These are phyloP conservation scores for Exutisphaerella laricina DNA, from an alignment of 2,329 filamentous ascomycete species.

Conservation along the genomic window DNA sequence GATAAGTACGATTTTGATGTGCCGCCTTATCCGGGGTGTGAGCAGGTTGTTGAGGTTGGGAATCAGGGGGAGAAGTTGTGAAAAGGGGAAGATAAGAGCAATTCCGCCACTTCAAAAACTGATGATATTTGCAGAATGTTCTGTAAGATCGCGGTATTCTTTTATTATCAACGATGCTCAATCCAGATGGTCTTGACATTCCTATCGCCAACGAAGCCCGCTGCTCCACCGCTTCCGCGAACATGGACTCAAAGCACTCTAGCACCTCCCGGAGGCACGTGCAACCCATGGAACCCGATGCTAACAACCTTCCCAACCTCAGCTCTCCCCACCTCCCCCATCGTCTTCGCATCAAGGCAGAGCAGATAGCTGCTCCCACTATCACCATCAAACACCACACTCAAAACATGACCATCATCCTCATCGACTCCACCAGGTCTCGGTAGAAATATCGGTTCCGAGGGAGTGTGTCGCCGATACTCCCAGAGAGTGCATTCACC, in stretches of 20 bases:
- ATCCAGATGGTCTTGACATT: no score
- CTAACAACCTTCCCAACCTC: constrained; percentile 56
- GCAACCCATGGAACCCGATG: constrained; percentile 49
- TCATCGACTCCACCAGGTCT: constrained; percentile 47
- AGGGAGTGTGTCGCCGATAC: constrained; percentile 56
- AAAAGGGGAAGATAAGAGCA: no score
- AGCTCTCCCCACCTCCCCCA: constrained; percentile 60
- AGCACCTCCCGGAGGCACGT: background rate
- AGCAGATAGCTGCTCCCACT: constrained; percentile 58
- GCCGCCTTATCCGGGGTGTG: constrained; percentile 75
- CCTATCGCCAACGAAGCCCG: no score
- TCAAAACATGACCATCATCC: constrained; percentile 59
- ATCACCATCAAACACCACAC: constrained; percentile 59
- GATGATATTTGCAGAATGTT: no score
- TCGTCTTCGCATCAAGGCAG: constrained; percentile 56
- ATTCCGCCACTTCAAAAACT: no score
- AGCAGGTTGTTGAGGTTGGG: constrained; percentile 78
- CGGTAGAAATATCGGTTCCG: constrained; percentile 63
- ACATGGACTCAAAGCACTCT: no score
- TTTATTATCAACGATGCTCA: no score
- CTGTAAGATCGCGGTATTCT: no score
- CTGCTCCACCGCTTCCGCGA: no score
- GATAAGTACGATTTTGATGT: constrained; percentile 81
- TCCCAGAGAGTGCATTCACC: constrained; percentile 53
- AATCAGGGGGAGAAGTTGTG: constrained; percentile 26